These are phyloP conservation scores for Penicillium egyptiacum DNA, from an alignment of 495 filamentous ascomycete species.

Conservation along the genomic window DNA sequence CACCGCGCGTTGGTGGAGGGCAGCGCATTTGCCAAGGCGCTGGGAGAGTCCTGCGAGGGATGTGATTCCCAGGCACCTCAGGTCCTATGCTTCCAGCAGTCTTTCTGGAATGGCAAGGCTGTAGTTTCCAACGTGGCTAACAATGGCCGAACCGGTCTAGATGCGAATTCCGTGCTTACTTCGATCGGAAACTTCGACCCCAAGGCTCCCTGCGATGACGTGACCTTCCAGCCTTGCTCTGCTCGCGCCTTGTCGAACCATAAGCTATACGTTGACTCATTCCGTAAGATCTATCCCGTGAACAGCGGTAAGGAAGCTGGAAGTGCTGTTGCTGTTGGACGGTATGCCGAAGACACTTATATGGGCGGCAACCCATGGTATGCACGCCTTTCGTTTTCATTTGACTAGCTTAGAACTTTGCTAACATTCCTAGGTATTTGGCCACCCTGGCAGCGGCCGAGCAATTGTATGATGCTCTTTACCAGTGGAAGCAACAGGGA, in stretches of 20 bases:
- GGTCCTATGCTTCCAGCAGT: constrained; percentile 50
- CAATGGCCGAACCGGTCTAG: constrained; percentile 45
- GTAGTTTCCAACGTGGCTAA: constrained; percentile 45
- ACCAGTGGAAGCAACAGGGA: constrained; percentile 51
- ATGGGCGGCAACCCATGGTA: constrained; percentile 62
- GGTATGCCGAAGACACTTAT: constrained; percentile 69
- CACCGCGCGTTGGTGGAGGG: constrained; percentile 63
- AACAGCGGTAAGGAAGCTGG: constrained; percentile 43
- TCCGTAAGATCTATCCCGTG: constrained; percentile 49
- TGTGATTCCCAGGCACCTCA: constrained; percentile 52
- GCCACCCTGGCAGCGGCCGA: constrained; percentile 42
- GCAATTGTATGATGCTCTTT: constrained; percentile 42
- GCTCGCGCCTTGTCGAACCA: constrained; percentile 49
- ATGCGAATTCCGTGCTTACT: constrained; percentile 49
- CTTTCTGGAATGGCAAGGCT: constrained; percentile 47
- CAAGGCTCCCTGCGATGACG: constrained; percentile 47
- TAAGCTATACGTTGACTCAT: constrained; percentile 50
- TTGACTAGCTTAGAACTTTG: not conserved
- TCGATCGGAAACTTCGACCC: constrained; percentile 50
- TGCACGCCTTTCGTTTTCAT: constrained; percentile 7
- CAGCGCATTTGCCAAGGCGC: constrained; percentile 50
- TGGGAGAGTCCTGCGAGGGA: constrained; percentile 42
- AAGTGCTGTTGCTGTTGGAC: constrained; percentile 60
- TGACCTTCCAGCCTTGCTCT: constrained; percentile 53
- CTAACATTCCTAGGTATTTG: constrained; percentile 30